Base-by-base conservation (phyloP, 1,284 basidiomycete species). In the Cutaneotrichosporon spelunceum region DNA sequence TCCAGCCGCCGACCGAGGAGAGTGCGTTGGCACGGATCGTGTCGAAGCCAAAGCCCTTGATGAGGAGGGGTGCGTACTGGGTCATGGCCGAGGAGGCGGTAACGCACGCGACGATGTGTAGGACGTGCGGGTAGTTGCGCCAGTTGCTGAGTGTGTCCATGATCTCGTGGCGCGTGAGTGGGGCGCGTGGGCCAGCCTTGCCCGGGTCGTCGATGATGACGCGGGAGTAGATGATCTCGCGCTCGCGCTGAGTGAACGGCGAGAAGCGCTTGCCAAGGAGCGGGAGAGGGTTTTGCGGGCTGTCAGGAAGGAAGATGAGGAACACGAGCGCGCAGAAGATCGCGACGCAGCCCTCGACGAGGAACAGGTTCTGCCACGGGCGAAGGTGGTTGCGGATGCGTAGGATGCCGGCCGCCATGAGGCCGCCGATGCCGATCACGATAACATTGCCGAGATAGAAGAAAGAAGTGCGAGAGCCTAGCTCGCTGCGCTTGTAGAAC, bases 11-110 rank as follows among this genome's bases (percentile, higher is more conserved):
- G 14, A 72, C 70, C 2, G 71, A 71, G 8, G 71, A 66, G 10
- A 71, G 58, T 6, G 68, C 68, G 55, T 74, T 74, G 26, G 70
- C 68, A 16, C 64, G 64, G 57, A 72, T 61, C 8, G 94, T 68
- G 29, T 64, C 65, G 57, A 72, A 76, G 13, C 68, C 67, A 52
- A 75, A 74, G 19, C 67, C 62, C 53, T 68, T 70, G 65, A 76
- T 69, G 27, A 76, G 55, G 1, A 53, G 29, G 14, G 60, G 60
- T 19, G 13, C 16, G 53, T 69, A 69, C 21, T 66, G 61, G 4
- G 59, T 61, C 4, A 72, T 53, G 11, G 68, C 70, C 19, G 44
- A 53, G 0, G 65, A 66, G 1, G 67, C 61, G 2, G 68, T 57
- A 44, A 73, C 72, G 24, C 66, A 61, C 10, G 54, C 30, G 34